Evolutionary conservation across 2,329 filamentous ascomycete species (phyloP), one percentile per base, ranked within the genome.

Genomic region (Fusarium caatingaense): DNA sequence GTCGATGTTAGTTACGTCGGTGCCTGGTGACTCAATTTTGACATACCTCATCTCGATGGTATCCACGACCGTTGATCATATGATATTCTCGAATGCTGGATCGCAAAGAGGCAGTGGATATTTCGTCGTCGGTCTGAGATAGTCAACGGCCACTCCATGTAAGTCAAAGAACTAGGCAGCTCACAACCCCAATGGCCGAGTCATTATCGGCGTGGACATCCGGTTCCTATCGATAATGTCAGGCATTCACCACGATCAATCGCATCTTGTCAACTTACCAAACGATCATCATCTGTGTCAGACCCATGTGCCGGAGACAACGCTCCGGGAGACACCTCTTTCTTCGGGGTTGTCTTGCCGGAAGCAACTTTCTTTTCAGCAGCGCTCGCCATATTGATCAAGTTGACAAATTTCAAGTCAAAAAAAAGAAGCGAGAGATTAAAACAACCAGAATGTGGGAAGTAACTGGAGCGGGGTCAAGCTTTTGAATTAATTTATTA

Each of bases 81-180:
- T 71, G 64, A 2, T 71, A 71, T 7, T 71, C 67, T 5, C 34
- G 48, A 12, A 71, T 58, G 15, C 69, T 71, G 1, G 69, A 71
- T 0, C 64, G 68, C 12, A 71, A 34, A 1, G 69, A 71, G 0
- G 57, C 55, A 4, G 69, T 71, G 6, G 69, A 71, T 13, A 71
- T 13, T 3, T 71, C 59, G 10, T 71, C 67, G 3, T 70, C 64
- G 1, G 54, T 64, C 64, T 45, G 1, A 13, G 8, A 16, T 4
- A 13, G 18, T 32, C 12, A 15, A 18, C 15, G 1, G n/a, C n/a
- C n/a, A n/a, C n/a, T n/a, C n/a, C n/a, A n/a, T n/a, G n/a, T n/a
- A n/a, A n/a, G n/a, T n/a, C n/a, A n/a, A n/a, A n/a, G n/a, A n/a
- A n/a, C n/a, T n/a, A n/a, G n/a, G 6, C 9, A 10, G 1, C 27